A percentile compares a stretch with the other conserved stretches of the same genome.
Evolutionary conservation across 1,139 yeast genomes (phyloP).

Genomic region (Groenewaldozyma sp.): DNA sequence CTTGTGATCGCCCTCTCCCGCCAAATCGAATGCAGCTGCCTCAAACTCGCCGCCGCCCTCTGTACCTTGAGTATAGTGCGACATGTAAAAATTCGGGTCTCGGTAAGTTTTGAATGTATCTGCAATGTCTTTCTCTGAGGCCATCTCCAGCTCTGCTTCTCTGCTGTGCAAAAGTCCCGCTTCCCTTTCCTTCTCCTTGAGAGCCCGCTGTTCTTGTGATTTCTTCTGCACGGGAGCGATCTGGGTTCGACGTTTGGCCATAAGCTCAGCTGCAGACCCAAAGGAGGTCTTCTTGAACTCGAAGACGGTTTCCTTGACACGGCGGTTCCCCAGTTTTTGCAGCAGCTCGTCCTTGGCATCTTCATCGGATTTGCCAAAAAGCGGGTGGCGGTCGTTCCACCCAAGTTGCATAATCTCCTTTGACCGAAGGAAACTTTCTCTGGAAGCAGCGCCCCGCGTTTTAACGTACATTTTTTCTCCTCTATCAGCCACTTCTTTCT

Average conservation of each 20-base stretch:
- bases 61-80: conserved; percentile 81
- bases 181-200: conserved; percentile 57
- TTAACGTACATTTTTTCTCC: conserved; percentile 84
- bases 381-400: conserved; percentile 86
- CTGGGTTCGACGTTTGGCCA: conserved; percentile 80
- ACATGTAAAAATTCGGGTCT: conserved; percentile 77
- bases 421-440: conserved; percentile 73
- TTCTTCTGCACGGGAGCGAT: conserved; percentile 79
- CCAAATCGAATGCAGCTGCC: conserved; percentile 86
- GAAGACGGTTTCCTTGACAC: conserved; percentile 74
- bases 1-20: conserved; percentile 50
- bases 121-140: conserved; percentile 25
- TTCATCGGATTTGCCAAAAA: conserved; percentile 35
- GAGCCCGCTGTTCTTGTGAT: conserved; percentile 54
- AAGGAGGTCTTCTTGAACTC: conserved; percentile 46
- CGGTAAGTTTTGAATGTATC: conserved; percentile 36
- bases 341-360: conserved; percentile 54
- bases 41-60: conserved; percentile 60
- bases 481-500: conserved; percentile 65
- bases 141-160: conserved; percentile 46
- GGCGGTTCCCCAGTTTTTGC: conserved; percentile 58
- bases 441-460: conserved; percentile 80
- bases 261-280: conserved; percentile 71
- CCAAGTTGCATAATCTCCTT: conserved; percentile 62
- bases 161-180: conserved; percentile 68